Evolutionary conservation across 1,284 basidiomycete species (phyloP).

Genomic region (Cystobasidium slooffiae): DNA sequence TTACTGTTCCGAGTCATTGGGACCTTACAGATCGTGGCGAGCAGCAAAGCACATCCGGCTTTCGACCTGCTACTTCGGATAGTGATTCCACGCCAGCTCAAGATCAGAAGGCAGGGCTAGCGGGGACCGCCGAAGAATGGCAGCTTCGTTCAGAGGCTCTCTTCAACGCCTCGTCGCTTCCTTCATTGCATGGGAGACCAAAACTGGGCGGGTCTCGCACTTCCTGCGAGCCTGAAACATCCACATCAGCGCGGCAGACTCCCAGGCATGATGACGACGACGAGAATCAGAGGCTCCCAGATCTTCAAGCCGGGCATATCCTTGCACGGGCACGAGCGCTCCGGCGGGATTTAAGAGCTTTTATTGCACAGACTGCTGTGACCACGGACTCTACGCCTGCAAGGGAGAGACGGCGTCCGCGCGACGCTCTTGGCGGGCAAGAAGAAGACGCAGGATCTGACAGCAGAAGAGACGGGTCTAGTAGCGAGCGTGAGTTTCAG

Average conservation of each 20-base stretch:
- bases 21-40: no score
- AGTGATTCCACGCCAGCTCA: no score
- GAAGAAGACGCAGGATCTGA: background rate
- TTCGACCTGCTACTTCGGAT: no score
- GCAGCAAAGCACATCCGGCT: no score
- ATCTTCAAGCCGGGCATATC: background rate
- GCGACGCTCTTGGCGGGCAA: background rate
- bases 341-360: background rate
- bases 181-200: background rate
- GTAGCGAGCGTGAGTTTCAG: slow-evolving; percentile 6
- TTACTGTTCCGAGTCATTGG: no score
- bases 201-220: no score
- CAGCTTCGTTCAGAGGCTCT: background rate
- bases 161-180: background rate
- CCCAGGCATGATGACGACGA: no score
- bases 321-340: background rate
- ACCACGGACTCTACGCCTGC: background rate
- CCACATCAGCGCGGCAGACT: no score
- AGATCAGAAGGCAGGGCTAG: background rate
- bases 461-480: background rate
- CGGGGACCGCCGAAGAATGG: background rate
- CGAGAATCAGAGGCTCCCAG: background rate
- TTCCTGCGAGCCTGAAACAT: no score
- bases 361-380: no score
- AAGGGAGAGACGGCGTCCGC: background rate